Conservation (phyloP, 371 early-diverging fungal species). For the Zopfochytrium polystomum region DNA sequence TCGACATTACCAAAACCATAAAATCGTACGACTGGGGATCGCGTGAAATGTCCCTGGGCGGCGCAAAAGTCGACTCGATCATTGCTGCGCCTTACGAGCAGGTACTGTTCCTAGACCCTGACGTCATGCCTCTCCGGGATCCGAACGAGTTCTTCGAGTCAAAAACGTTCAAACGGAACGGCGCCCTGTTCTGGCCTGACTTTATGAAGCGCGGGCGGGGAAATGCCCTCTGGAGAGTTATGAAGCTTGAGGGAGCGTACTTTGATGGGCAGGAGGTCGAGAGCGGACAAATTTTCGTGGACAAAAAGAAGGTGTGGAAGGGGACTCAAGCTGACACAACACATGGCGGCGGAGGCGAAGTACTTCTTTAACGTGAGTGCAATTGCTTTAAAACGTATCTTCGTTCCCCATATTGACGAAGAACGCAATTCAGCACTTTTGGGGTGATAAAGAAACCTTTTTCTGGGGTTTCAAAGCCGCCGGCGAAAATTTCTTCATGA, state of each 20-base stretch:
- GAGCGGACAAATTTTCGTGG: not conserved
- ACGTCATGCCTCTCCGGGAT: slow-evolving; percentile 6
- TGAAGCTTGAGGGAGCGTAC: not conserved
- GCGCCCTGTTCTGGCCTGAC: slow-evolving; percentile 21
- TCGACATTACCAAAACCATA: not conserved
- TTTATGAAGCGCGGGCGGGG: not conserved
- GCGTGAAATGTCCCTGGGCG: slow-evolving; percentile 4
- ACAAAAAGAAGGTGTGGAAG: not conserved
- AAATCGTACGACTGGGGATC: not conserved
- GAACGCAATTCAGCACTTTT: not conserved
- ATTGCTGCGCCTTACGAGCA: slow-evolving; percentile 7
- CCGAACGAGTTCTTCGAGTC: slow-evolving; percentile 1
- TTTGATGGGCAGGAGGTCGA: not conserved
- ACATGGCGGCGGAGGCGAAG: not conserved
- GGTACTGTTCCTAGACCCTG: slow-evolving; percentile 15
- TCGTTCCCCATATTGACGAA: not conserved
- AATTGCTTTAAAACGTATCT: not conserved
- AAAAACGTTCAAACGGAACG: not conserved
- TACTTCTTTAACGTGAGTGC: not conserved
- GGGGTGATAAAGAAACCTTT: slow-evolving; percentile 23
- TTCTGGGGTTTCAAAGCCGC: slow-evolving; percentile 11
- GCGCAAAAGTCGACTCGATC: slow-evolving; percentile 13
- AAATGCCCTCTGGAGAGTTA: not conserved
- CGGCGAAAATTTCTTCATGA: not conserved
- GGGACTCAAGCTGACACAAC: not conserved